Base-by-base conservation (phyloP, 1,284 basidiomycete species). In the Wallemia ichthyophaga region DNA sequence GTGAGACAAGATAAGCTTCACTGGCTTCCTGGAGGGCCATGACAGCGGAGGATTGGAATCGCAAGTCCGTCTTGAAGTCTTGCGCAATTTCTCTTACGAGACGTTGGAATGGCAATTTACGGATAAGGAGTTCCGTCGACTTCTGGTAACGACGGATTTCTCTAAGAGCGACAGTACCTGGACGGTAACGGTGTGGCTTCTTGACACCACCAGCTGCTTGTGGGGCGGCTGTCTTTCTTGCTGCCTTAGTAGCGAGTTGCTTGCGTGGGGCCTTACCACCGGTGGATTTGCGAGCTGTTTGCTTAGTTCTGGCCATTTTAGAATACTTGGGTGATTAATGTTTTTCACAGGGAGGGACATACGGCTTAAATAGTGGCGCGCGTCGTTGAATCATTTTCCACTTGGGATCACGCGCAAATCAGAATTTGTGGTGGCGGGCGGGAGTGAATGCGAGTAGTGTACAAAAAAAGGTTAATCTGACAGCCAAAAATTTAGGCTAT, bases 101-200 rank as follows among this genome's bases (percentile, higher is more conserved):
- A 64, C 85, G 78, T 73, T 91, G 85, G 82, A 89, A 89, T 61
- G 86, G 86, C 59, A 88, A 78, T 73, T 88, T 91, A 67, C 87
- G 79, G 71, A 89, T 89, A 62, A 91, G 78, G 64, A 91, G 75
- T 73, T 66, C 64, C 69, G 71, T 37, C 1, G 25, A 27, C 71
- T 72, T 71, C 67, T 75, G 74, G 73, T 75, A 75, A 65, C 74
- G 72, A 66, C 74, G 67, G 66, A 75, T 75, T 69, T 76, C 75
- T 66, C 73, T 72, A 61, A 75, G 71, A 60, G 74, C 73, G 69
- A 75, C 73, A 62, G 73, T 75, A 69, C 73, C 73, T 63, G 73
- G 75, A 66, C 74, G 72, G 73, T 75, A 76, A 63, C 75, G 70
- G 71, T 76, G 75, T 61, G 75, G 75, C 72, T 76, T 76, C 74